Evolutionary conservation across 371 early-diverging fungal species (phyloP).

Genomic region (Apophysomyces ossiformis): DNA sequence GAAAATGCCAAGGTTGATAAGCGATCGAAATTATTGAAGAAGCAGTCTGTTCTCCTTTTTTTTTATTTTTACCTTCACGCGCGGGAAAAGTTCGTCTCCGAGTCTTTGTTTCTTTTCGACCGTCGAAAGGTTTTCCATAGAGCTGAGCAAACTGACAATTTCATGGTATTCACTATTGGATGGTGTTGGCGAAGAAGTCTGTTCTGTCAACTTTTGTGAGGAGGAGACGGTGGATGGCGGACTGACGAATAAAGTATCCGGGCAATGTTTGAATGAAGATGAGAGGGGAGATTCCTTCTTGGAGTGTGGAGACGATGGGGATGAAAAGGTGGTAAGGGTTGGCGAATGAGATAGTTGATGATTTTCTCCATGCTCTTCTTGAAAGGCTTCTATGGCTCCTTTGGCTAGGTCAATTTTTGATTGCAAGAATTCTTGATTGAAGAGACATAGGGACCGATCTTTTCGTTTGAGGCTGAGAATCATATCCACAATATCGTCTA

Average conservation of each 20-base stretch:
- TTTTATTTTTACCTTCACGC: constrained; percentile 45
- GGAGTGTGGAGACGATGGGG: neutral
- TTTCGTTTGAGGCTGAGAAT: constrained; percentile 50
- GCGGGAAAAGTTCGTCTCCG: constrained; percentile 50
- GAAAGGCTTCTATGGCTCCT: constrained; percentile 43
- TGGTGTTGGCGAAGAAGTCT: neutral
- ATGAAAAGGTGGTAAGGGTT: neutral
- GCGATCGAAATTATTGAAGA: constrained; percentile 1
- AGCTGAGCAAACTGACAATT: constrained; percentile 28
- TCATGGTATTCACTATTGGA: constrained; percentile 7
- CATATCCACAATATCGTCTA: constrained; percentile 52
- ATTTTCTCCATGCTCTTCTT: constrained; percentile 32
- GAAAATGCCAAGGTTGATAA: constrained; percentile 3
- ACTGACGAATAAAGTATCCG: too few relatives aligned
- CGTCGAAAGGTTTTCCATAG: constrained; percentile 37
- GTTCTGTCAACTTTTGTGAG: constrained; percentile 5
- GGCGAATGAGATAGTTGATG: neutral
- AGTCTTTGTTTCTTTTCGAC: constrained; percentile 49
- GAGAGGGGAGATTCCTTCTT: neutral
- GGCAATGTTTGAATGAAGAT: too few relatives aligned
- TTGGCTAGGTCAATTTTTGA: constrained; percentile 46
- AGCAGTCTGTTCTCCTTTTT: constrained; percentile 1
- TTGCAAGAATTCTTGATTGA: constrained; percentile 46
- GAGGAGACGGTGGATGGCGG: neutral
- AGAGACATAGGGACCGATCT: constrained; percentile 52